Evolutionary conservation across 2,329 filamentous ascomycete genomes (phyloP).

Genomic region (Exophiala spinifera): DNA sequence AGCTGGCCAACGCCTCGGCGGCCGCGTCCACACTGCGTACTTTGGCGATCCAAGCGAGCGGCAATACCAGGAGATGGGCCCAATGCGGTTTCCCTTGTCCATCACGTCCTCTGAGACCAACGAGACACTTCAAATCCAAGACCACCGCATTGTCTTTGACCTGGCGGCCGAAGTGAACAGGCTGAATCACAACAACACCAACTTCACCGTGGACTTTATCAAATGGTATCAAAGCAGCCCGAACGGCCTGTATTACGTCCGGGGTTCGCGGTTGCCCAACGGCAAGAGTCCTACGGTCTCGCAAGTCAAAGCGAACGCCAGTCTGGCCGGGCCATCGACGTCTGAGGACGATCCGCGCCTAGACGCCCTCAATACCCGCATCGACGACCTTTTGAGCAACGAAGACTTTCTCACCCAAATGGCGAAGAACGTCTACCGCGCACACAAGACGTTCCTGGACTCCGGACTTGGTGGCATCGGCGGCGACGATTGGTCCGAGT

Average conservation of each 20-base stretch:
- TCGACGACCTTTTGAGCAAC: conserved; percentile 14
- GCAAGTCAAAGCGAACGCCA: conserved; percentile 48
- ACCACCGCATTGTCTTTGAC: conserved; percentile 46
- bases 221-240: conserved; percentile 41
- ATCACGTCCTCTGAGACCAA: conserved; percentile 42
- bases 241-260: conserved; percentile 54
- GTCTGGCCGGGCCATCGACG: conserved; percentile 31
- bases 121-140: conserved; percentile 42
- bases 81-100: conserved; percentile 45
- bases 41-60: conserved; percentile 40
- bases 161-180: conserved; percentile 42
- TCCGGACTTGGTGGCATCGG: conserved; percentile 42
- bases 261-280: conserved; percentile 48
- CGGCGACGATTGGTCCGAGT: conserved; percentile 61
- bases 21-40: conserved; percentile 45
- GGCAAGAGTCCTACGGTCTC: conserved; percentile 54
- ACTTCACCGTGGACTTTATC: conserved; percentile 43
- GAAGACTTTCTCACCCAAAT: conserved; percentile 15
- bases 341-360: conserved; percentile 10
- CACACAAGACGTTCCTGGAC: conserved; percentile 54
- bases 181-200: conserved; percentile 37
- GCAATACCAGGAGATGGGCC: conserved; percentile 44
- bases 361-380: conserved; percentile 1
- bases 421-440: conserved; percentile 39
- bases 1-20: conserved; percentile 42